Evolutionary conservation across 768 basidiomycete species (phyloP), one percentile per base, ranked within the genome.

Genomic region (Boletus coccyginus): DNA sequence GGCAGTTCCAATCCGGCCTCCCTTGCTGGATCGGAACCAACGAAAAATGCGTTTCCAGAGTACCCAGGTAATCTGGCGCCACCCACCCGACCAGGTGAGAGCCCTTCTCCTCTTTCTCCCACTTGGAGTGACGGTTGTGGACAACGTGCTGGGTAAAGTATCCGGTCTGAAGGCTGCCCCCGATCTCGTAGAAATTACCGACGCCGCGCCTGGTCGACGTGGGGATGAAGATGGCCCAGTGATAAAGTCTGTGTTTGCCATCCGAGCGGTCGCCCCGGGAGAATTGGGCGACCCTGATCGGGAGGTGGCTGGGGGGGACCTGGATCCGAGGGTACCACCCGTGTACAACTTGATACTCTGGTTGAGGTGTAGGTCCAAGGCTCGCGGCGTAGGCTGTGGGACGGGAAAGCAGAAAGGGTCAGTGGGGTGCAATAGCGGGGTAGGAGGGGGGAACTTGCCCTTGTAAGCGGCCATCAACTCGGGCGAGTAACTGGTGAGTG

Each of bases 221-320:
- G 2, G 64, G 61, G 51, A 65, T 44, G 61, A 60, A 66, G 50
- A 66, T 66, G n/a, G 64, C 61, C 61, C 64, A 65, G 17, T 66
- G 64, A 14, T 56, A 36, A 0, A 54, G 39, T 21, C 51, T 31
- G 0, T 42, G 49, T 27, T 27, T 27, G 7, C 61, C 64, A 1
- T 21, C 32, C 1, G 40, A 1, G 16, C 55, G 55, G 1, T 47
- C 8, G 11, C 56, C 64, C 2, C 57, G 48, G 27, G 36, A 5
- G 51, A 65, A 66, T 39, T 65, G 64, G 2, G n/a, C 52, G 14
- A 65, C 40, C 17, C 19, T 32, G 13, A 66, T 66, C 6, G 61
- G 58, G 19, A 65, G 64, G 38, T 46, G 21, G 7, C 64, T 55
- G 1, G 14, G 1, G 5, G 64, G 64, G 5, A 66, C 55, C 32